These are phyloP conservation scores for Conticribra weissflogii DNA, from an alignment of 108 stramenopile genomes.

Conservation along the genomic window DNA sequence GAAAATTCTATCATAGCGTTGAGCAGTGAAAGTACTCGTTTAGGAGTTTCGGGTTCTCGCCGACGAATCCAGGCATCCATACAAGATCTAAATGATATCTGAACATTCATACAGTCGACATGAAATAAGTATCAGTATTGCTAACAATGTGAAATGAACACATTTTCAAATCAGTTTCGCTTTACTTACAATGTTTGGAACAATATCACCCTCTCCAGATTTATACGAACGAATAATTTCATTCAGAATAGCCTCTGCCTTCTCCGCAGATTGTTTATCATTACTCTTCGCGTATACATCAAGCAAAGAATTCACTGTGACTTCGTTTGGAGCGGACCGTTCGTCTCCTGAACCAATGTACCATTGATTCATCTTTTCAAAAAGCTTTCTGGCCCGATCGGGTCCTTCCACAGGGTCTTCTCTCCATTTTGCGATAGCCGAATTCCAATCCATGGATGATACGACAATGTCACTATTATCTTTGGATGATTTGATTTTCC, in stretches of 20 bases:
- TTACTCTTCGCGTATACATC: slow-evolving; percentile 42
- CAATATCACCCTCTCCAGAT: slow-evolving; percentile 24
- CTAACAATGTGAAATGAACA: no score
- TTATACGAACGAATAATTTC: slow-evolving; percentile 23
- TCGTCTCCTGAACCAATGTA: slow-evolving; percentile 5
- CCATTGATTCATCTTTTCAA: slow-evolving; percentile 30
- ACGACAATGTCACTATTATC: slow-evolving; percentile 14
- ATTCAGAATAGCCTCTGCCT: slow-evolving; percentile 24
- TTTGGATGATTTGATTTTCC: slow-evolving; percentile 36
- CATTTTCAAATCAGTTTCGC: no score
- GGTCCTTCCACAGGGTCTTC: slow-evolving; percentile 29
- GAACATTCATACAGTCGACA: no score
- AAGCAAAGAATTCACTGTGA: slow-evolving; percentile 37
- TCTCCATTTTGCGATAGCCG: slow-evolving; percentile 38
- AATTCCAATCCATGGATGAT: slow-evolving; percentile 22
- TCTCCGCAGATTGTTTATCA: slow-evolving; percentile 20
- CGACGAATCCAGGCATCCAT: slow-evolving; percentile 46
- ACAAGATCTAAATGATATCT: slow-evolving; percentile 36
- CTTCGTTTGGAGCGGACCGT: slow-evolving; percentile 19
- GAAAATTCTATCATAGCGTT: slow-evolving; percentile 39
- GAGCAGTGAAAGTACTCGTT: slow-evolving; percentile 31
- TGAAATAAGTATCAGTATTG: no score
- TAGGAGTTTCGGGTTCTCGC: slow-evolving; percentile 23
- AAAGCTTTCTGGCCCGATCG: slow-evolving; percentile 34
- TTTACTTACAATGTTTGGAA: slow-evolving; percentile 41